Percentiles rank a stretch among this genome's conserved stretches.
These are phyloP conservation scores for Entonaema liquescens DNA, from an alignment of 495 filamentous ascomycete species.

Conservation along the genomic window DNA sequence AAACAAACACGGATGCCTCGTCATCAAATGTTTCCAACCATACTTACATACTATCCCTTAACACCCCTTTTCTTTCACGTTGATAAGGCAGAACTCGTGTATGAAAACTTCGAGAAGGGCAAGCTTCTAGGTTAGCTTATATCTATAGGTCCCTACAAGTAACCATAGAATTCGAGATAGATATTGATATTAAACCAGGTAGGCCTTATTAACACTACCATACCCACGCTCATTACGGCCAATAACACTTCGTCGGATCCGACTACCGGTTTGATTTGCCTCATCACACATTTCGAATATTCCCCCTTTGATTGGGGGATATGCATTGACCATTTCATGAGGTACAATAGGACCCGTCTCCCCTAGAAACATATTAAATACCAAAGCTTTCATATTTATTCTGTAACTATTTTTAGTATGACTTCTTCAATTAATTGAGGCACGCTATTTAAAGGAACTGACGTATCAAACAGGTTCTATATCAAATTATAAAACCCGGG, in stretches of 20 bases:
- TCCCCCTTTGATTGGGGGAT: background rate
- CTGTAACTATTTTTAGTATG: background rate
- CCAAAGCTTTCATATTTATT: background rate
- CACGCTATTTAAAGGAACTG: background rate
- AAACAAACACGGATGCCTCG: constrained; percentile 17
- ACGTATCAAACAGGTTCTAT: too few species aligned
- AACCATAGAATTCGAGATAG: background rate
- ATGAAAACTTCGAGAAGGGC: background rate
- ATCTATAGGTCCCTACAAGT: background rate
- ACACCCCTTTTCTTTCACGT: background rate
- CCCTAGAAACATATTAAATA: background rate
- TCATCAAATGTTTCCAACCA: constrained; percentile 20
- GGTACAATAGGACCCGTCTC: background rate
- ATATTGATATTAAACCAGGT: background rate
- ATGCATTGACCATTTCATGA: background rate
- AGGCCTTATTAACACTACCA: background rate
- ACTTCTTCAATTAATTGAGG: background rate
- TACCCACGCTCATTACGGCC: background rate
- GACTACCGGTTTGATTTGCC: background rate
- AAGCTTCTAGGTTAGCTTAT: background rate
- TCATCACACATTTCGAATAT: background rate
- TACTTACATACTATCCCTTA: background rate
- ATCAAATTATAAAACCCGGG: background rate
- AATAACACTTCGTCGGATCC: background rate
- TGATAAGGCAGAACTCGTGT: background rate